A percentile compares a stretch with the other conserved stretches of the same genome.
These are phyloP conservation scores for Calcarisporium arbuscula DNA, from an alignment of 2,329 filamentous ascomycete genomes.

Conservation along the genomic window DNA sequence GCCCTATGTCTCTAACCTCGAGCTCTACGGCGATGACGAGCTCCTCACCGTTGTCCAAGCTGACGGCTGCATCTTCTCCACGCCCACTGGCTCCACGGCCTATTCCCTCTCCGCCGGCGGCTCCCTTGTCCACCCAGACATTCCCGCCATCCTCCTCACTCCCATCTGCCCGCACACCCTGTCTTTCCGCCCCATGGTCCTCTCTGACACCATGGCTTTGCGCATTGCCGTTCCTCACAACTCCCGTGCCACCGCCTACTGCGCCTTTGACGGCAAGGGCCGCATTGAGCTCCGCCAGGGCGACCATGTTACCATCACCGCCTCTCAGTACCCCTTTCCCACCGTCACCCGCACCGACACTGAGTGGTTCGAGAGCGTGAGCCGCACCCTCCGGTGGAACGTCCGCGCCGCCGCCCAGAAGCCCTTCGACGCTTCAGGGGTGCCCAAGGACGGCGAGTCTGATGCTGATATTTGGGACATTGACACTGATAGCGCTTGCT, in stretches of 20 bases:
- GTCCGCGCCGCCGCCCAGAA: slow-evolving; percentile 88
- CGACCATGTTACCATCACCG: slow-evolving; percentile 93
- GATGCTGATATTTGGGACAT: slow-evolving; percentile 80
- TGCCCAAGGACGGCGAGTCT: slow-evolving; percentile 26
- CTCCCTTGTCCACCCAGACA: slow-evolving; percentile 91
- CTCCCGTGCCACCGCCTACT: slow-evolving; percentile 90
- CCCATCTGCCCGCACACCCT: slow-evolving; percentile 97
- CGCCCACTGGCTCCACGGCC: slow-evolving; percentile 88
- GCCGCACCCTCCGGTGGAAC: slow-evolving; percentile 90
- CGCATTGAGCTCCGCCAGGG: slow-evolving; percentile 88
- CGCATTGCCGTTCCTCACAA: slow-evolving; percentile 79
- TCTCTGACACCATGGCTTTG: slow-evolving; percentile 89
- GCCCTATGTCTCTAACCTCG: slow-evolving; percentile 93
- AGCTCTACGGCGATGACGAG: slow-evolving; percentile 92
- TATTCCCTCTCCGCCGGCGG: slow-evolving; percentile 95
- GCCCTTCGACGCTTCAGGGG: slow-evolving; percentile 57
- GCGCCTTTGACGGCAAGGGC: slow-evolving; percentile 94
- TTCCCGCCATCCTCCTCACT: slow-evolving; percentile 91
- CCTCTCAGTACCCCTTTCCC: slow-evolving; percentile 93
- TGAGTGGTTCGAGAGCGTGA: slow-evolving; percentile 97
- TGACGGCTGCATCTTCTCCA: slow-evolving; percentile 96
- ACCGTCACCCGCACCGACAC: slow-evolving; percentile 84
- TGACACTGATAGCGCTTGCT: slow-evolving; percentile 73
- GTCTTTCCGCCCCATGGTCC: slow-evolving; percentile 95
- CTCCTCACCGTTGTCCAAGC: slow-evolving; percentile 93